Base-by-base conservation (phyloP, 2,329 filamentous ascomycete genomes). In the Sporothrix phasma region DNA sequence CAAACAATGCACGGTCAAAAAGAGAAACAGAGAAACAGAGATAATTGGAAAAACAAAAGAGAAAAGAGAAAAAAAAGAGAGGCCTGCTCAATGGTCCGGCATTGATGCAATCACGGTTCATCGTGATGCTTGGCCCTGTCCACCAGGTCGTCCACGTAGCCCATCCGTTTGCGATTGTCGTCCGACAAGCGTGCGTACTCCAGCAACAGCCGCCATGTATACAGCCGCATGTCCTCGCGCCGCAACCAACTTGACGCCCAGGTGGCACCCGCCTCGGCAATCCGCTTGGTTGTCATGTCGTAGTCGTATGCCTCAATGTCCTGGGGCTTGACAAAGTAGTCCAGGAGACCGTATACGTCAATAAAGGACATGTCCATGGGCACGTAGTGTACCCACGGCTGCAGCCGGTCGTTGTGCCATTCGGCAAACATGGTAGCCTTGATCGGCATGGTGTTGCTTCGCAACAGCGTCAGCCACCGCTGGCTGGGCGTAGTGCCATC, bases 371-470 rank as follows among this genome's bases (percentile, higher is more conserved):
- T 87, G 72, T 89, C 86, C 70, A 90, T 79, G 2, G 88, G 88
- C 1, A 87, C 82, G 68, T 88, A 91, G 74, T 91, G 88, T 66
- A 81, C 76, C 88, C 88, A 91, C 0, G 87, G 83, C 10, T 84
- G 75, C 0, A 91, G 77, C 8, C 88, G 79, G 51, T 83, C 81
- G 71, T 90, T 87, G 71, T 90, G 88, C 88, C 88, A 91, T 72
- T 91, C 88, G 4, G 82, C 76, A 72, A 88, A 90, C 46, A 90
- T 80, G 1, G 88, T 90, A 7, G 84, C 81, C 74, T 91, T 91
- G 71, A 91, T 81, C 1, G 85, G 85, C 34, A 88, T 72, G 49
- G 81, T 85, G 1, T 81, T 87, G 41, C 81, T 86, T 17, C 80
- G 78, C 7, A 90, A 75, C 69, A 90, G 87, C 0, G 79, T 79